Evolutionary conservation across 176 grass and related monocot genomes (phyloP).

Genomic region (Rhynchospora breviuscula): DNA sequence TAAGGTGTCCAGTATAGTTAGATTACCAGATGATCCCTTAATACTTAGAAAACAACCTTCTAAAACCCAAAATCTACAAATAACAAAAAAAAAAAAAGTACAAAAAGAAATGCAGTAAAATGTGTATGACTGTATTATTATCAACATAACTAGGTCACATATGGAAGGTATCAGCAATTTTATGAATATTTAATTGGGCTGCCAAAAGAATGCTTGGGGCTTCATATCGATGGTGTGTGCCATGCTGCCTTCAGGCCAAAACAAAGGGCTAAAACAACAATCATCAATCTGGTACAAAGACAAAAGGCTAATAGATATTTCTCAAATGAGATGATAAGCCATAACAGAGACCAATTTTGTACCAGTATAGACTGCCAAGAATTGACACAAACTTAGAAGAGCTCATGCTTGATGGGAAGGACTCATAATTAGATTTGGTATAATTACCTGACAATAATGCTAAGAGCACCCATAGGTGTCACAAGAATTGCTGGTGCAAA

Average conservation of each 20-base stretch:
- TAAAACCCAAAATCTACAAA: background rate
- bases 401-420: constrained; percentile 11
- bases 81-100: background rate
- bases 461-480: constrained; percentile 92
- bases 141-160: background rate
- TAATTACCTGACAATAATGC: constrained; percentile 90
- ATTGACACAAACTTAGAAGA: background rate
- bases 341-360: background rate
- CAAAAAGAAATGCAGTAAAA: background rate
- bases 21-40: background rate
- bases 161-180: background rate
- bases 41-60: background rate
- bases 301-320: background rate
- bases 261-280: background rate
- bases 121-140: background rate
- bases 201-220: background rate
- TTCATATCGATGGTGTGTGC: background rate
- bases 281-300: background rate
- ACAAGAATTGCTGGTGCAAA: constrained; percentile 96
- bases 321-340: background rate
- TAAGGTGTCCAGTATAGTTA: background rate
- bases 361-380: background rate
- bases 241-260: background rate
- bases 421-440: background rate
- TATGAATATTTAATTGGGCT: background rate